A percentile compares a stretch with the other conserved stretches of the same genome.
Evolutionary conservation across 306 rosid genomes (phyloP).

Genomic region (barrel medic (Medicago truncatula)): MtrunA17r5.0-ANR NC_053046.1:7536001-7536500

Average conservation of each 20-base stretch:
- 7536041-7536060: slow-evolving; percentile 29
- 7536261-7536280: slow-evolving; percentile 8
- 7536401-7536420: not conserved
- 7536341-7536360: not conserved
- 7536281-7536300: slow-evolving; percentile 16
- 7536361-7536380: slow-evolving; percentile 11
- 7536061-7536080: slow-evolving; percentile 14
- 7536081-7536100: slow-evolving; percentile 8
- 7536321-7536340: not conserved
- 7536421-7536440: not conserved
- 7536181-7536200: slow-evolving; percentile 27
- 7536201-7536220: slow-evolving; percentile 17
- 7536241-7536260: slow-evolving; percentile 32
- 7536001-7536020: slow-evolving; percentile 1
- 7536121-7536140: not conserved
- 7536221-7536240: slow-evolving; percentile 6
- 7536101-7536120: slow-evolving; percentile 11
- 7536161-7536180: not conserved
- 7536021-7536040: slow-evolving; percentile 8
- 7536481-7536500: slow-evolving; percentile 2
- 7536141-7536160: not conserved
- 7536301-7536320: slow-evolving; percentile 5
- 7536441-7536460: not conserved
- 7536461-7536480: not conserved
- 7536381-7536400: not conserved